Base-by-base conservation (phyloP, 441 rosid species). In the Populus tomentosa region DNA sequence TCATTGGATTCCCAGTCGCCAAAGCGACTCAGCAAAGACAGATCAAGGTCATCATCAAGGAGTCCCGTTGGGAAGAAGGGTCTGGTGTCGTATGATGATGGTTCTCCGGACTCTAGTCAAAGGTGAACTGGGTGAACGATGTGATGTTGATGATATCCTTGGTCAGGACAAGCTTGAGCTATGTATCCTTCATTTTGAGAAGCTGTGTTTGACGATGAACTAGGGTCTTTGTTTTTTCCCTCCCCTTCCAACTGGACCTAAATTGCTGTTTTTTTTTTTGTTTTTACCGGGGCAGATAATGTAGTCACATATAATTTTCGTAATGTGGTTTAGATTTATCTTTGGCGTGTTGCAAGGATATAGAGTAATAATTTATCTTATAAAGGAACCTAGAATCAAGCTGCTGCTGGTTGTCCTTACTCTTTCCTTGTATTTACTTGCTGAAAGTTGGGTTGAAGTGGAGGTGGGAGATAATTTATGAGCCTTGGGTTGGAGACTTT, bases 71-170 rank as follows among this genome's bases (percentile, higher is more conserved):
- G 87, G 42, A 82, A 81, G 77, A 85, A 80, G 82, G 87, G 93
- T 65, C 86, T 96, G 78, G 99, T 96, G 75, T 88, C 93, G 6
- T 96, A 94, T 75, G 99, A 89, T 0, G 97, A 90, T 77, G 89
- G 88, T 65, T 89, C 94, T 24, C 93, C 94, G 2, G 93, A 87
- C 65, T 87, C 85, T 0, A 83, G 82, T 13, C 69, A 67, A 18
- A 72, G 74, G 74, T 87, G 84, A 85, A 79, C 20, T 53, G 53
- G 26, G 69, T 42, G 28, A 14, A 23, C 10, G 38, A 56, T 8
- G 20, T 33, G 24, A n/a, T 35, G 62, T 8, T 18, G 50, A 20
- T 10, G 7, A 21, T 36, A 32, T n/a, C 70, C n/a, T 46, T 75
- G 10, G 53, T 64, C 65, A 20, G 75, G 38, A 23, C 32, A 32